Evolutionary conservation across 1,284 basidiomycete genomes (phyloP).

Genomic region (Schizophyllum commune): DNA sequence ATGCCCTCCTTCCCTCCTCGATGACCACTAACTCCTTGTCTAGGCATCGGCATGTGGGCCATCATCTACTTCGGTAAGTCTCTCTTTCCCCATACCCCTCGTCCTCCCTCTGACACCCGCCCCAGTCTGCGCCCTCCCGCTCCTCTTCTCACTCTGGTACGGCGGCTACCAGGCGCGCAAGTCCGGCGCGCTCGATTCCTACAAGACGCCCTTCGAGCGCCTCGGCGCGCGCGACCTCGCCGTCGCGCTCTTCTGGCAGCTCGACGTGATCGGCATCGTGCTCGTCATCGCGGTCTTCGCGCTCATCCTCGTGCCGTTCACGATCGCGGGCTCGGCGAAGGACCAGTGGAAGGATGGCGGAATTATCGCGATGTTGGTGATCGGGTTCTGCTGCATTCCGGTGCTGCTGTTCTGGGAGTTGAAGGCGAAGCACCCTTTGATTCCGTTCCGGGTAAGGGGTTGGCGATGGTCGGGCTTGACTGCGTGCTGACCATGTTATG

Average conservation of each 20-base stretch:
- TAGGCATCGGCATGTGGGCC: constrained; percentile 27
- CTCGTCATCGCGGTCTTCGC: constrained; percentile 24
- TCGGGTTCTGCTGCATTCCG: constrained; percentile 27
- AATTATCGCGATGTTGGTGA: constrained; percentile 24
- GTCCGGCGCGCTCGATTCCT: constrained; percentile 18
- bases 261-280: constrained; percentile 28
- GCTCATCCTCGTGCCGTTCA: constrained; percentile 29
- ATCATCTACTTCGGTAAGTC: constrained; percentile 24
- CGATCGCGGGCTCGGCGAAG: constrained; percentile 24
- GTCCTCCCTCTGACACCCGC: neutral
- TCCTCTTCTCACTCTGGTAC: constrained; percentile 21
- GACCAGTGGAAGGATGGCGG: constrained; percentile 23
- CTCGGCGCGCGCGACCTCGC: constrained; percentile 10
- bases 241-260: constrained; percentile 28
- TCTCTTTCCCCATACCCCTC: neutral
- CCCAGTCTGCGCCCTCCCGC: constrained; percentile 19
- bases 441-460: constrained; percentile 20
- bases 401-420: constrained; percentile 28
- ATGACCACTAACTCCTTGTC: neutral
- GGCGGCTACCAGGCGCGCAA: constrained; percentile 17
- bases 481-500: too few relatives aligned
- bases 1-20: neutral
- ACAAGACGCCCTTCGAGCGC: constrained; percentile 18
- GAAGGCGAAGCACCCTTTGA: constrained; percentile 25
- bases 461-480: too few relatives aligned